Evolutionary conservation across 202 grass and related monocot genomes (phyloP), one percentile per base, ranked within the genome.

Genomic region (Tripidium arundinaceum): DNA sequence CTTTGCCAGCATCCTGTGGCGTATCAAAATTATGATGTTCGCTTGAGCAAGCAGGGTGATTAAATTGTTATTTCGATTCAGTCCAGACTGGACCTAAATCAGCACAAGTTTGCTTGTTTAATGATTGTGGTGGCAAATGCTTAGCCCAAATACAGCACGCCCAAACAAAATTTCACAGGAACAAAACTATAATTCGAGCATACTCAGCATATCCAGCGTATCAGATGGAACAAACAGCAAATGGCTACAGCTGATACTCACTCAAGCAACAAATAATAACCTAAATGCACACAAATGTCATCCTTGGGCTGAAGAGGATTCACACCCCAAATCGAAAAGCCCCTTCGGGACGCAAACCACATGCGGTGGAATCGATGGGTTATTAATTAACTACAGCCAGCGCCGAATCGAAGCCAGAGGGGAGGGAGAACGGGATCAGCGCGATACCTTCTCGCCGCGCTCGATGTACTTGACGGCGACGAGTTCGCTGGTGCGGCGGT

Each of bases 401-500:
- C 33, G 38, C 65, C 22, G 2, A 59, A 72, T 81, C 66, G 57
- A 68, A 55, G 36, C 41, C 27, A 57, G 1, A 68, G 25, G 24
- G 3, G 11, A 21, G 42, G 16, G 22, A 22, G 65, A 28, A 41
- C 8, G 8, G 72, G 28, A 28, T 31, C 73, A 62, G 49, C 2
- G 16, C 49, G 19, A 4, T 80, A 91, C 92, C 92, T 94, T 94
- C 84, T 91, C 89, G 22, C 92, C 92, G 31, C 92, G 85, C 89
- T 91, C 92, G 81, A 94, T 94, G 86, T 94, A 94, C 86, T 91
- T 91, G 74, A 94, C 92, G 70, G 92, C 92, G 77, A 94, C 89
- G 75, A 94, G 89, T 75, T 94, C 92, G 75, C 40, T 85, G 75
- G 92, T 91, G 65, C 85, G 86, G 73, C 91, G 91, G 84, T 90